phyloP scores from a whole-genome alignment of 345 rosid genomes.

The Lepidium didymum region DNA sequence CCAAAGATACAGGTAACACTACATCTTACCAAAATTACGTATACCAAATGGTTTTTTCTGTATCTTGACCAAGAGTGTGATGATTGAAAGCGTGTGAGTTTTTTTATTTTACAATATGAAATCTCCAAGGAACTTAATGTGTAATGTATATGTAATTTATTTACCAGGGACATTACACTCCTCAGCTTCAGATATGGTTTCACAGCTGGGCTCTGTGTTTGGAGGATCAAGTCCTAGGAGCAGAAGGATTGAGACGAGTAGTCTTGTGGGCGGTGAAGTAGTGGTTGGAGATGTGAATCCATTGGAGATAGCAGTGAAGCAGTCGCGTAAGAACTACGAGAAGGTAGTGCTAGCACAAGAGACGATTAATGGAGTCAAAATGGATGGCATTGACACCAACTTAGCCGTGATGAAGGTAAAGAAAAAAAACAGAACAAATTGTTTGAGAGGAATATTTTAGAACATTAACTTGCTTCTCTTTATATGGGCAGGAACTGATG shows the following conservation, averaged over 20 bases:
- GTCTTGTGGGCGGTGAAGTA: constrained; percentile 71
- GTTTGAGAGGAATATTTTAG: neutral
- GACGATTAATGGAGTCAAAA: constrained; percentile 84
- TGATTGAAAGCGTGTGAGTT: neutral
- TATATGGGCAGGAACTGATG: constrained; percentile 65
- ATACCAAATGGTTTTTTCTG: neutral
- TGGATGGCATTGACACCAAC: constrained; percentile 92
- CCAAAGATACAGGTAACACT: constrained; percentile 36
- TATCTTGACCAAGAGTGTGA: constrained; percentile 5
- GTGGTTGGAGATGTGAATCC: constrained; percentile 81
- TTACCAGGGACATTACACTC: constrained; percentile 43
- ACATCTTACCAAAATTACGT: neutral
- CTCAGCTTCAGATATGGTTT: constrained; percentile 73
- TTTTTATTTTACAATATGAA: neutral
- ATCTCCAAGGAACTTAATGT: neutral
- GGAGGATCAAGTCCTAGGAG: constrained; percentile 58
- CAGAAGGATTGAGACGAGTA: constrained; percentile 17
- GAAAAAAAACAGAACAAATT: neutral
- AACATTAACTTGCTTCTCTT: neutral
- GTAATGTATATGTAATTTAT: neutral
- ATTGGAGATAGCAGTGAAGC: constrained; percentile 71
- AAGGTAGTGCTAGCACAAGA: constrained; percentile 74
- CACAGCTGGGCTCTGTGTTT: constrained; percentile 67
- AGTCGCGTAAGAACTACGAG: constrained; percentile 71
- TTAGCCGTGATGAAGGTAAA: constrained; percentile 97